These are phyloP conservation scores for Phyllostachys edulis DNA, from an alignment of 176 grass and related monocot genomes.

Conservation along the genomic window DNA sequence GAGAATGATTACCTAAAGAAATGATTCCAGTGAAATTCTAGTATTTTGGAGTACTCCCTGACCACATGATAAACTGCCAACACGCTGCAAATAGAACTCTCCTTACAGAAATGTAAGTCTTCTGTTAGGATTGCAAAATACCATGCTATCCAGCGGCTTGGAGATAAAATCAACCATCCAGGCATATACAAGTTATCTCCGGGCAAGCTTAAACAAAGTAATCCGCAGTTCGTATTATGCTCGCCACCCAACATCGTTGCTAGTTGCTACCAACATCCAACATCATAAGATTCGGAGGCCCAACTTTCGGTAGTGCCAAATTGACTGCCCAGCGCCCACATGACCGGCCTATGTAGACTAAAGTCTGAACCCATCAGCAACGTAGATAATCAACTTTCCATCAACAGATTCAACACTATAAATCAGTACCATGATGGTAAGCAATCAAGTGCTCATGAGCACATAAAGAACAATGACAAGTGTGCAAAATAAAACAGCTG, in stretches of 20 bases:
- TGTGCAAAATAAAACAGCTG: neutral
- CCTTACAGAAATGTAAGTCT: neutral
- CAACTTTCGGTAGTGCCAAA: neutral
- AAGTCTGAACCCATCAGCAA: neutral
- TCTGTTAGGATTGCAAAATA: neutral
- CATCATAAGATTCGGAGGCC: neutral
- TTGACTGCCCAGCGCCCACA: neutral
- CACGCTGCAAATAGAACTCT: neutral
- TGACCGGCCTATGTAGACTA: neutral
- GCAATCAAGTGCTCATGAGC: neutral
- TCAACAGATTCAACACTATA: neutral
- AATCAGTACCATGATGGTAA: neutral
- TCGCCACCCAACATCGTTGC: neutral
- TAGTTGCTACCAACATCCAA: neutral
- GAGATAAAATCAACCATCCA: neutral
- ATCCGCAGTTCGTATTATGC: neutral
- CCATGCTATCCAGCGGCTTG: neutral
- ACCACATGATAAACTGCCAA: too few relatives aligned
- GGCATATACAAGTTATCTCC: neutral
- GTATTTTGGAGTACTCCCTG: too few relatives aligned
- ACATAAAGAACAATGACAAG: neutral
- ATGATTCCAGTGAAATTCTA: too few relatives aligned
- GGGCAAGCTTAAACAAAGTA: neutral
- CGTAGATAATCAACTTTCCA: neutral
- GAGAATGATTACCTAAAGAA: too few relatives aligned